Base-by-base conservation (phyloP, 208 protist species). In the Herpetomonas tarakana region DNA sequence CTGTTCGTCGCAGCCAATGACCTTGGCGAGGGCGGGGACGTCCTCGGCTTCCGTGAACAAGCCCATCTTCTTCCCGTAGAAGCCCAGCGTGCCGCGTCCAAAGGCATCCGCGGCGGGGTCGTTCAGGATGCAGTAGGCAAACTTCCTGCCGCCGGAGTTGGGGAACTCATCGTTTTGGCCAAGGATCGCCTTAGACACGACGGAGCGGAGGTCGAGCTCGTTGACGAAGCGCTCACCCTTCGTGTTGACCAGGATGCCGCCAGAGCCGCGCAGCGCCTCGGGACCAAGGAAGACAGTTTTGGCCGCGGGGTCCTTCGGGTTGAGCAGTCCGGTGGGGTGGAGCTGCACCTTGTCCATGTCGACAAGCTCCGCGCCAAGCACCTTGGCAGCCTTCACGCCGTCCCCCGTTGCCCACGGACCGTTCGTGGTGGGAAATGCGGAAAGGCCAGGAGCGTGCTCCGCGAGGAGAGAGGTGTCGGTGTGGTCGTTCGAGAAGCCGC, bases 291-390 rank as follows among this genome's bases (percentile, higher is more conserved):
- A 96, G 76, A 98, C 97, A 45, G 86, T 93, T 27, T 57, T 54
- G 44, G 71, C 83, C 1, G 65, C 45, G 0, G 96, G 97, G 30
- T 98, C 78, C 46, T 83, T 86, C 9, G 94, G 93, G 67, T 98
- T 74, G 18, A 98, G 46, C 24, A 99, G 93, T n/a, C 90, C 93
- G 26, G 97, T 99, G n/a, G 97, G 97, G 63, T 99, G 97, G 14
- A 99, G 73, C 68, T 96, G 89, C 52, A 97, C 89, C 71, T 97
- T 83, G 71, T 97, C 93, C 91, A 98, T 96, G 65, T 97, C 85
- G 21, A 97, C 81, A 39, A 94, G 66, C n/a, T 58, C 62, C 11
- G 76, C 93, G 27, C 86, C 88, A 31, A 96, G 61, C 27, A 74
- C 52, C 24, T 69, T 61, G 1, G 82, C 86, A 41, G 80, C 74